Evolutionary conservation across 2,329 filamentous ascomycete species (phyloP).

Genomic region (Albifimbria verrucaria): DNA sequence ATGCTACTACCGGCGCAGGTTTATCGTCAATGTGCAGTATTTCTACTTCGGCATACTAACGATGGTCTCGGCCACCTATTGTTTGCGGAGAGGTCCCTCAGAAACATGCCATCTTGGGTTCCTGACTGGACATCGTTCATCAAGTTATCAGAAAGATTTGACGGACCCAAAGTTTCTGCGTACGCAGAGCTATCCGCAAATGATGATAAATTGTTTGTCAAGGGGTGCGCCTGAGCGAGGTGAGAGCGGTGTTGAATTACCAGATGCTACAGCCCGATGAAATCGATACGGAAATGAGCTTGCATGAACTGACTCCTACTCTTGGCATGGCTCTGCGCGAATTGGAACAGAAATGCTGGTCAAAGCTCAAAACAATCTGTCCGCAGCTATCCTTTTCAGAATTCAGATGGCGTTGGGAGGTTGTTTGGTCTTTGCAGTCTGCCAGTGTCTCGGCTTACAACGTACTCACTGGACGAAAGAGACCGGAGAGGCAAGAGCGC

Average conservation of each 20-base stretch:
- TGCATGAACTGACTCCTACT: not conserved
- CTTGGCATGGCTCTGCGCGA: not conserved
- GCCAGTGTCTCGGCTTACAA: not conserved
- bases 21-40: not conserved
- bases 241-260: not conserved
- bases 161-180: not conserved
- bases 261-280: not conserved
- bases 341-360: not conserved
- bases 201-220: not conserved
- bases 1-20: not conserved
- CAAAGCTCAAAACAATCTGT: not conserved
- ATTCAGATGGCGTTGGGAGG: not conserved
- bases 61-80: not conserved
- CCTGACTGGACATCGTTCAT: not conserved
- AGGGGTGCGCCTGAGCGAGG: not conserved
- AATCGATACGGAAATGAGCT: not conserved
- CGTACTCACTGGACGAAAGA: not conserved
- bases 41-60: not conserved
- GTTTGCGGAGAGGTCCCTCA: not conserved
- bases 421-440: not conserved
- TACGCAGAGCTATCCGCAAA: not conserved
- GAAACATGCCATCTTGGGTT: not conserved
- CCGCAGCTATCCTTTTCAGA: not conserved
- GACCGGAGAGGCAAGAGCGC: not conserved
- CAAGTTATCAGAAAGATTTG: not conserved